Percentiles rank a stretch among this genome's conserved stretches.
phyloP scores from a whole-genome alignment of 2,329 filamentous ascomycete genomes.

The Fusarium camptoceras region DNA sequence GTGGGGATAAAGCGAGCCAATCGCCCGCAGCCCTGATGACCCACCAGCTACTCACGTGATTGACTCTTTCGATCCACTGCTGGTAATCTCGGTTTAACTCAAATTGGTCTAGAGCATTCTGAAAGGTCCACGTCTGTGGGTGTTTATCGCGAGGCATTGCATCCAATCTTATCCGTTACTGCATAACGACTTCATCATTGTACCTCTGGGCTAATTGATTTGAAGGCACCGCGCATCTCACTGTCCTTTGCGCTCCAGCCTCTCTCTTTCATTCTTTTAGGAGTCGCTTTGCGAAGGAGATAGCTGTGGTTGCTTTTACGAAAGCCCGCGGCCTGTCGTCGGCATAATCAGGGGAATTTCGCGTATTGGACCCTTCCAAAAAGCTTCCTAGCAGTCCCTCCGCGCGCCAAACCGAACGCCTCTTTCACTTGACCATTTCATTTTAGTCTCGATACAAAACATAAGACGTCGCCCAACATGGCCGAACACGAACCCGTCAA shows the following conservation, averaged over 20 bases:
- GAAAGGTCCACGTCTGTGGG: conserved; percentile 37
- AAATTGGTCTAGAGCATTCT: conserved; percentile 39
- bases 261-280: conserved; percentile 16
- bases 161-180: conserved; percentile 38
- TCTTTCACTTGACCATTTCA: conserved; percentile 34
- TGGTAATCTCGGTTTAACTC: conserved; percentile 29
- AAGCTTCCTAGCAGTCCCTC: conserved; percentile 33
- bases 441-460: conserved; percentile 10
- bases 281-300: conserved; percentile 22
- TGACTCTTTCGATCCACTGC: conserved; percentile 5
- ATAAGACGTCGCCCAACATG: conserved; percentile 38
- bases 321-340: conserved; percentile 18
- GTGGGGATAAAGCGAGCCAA: conserved; percentile 52
- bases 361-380: conserved; percentile 30
- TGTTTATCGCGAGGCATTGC: conserved; percentile 43
- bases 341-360: conserved; percentile 39
- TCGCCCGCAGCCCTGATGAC: conserved; percentile 35
- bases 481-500: conserved; percentile 47
- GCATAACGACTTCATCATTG: conserved; percentile 45
- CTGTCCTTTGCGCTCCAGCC: conserved; percentile 35
- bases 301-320: conserved; percentile 32
- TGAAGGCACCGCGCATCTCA: conserved; percentile 30
- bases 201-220: conserved; percentile 23
- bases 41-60: conserved; percentile 46
- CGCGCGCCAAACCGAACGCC: conserved; percentile 30